Evolutionary conservation across 2,329 filamentous ascomycete genomes (phyloP).

Genomic region (Arthrobotrys iridis): DNA sequence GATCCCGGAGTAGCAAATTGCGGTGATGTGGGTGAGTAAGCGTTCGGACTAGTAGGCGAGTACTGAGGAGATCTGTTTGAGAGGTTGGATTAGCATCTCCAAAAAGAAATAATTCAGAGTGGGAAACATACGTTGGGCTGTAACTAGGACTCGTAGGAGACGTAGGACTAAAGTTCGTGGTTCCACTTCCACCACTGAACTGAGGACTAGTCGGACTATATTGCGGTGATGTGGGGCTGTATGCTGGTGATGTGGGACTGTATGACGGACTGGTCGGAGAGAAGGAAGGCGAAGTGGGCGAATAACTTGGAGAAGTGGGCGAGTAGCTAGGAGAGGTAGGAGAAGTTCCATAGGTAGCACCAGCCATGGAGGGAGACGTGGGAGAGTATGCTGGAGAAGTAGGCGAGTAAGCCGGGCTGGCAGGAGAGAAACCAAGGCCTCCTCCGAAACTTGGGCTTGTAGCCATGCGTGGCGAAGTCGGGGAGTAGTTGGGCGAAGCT

Average conservation of each 20-base stretch:
- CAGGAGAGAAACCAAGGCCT: conserved; percentile 66
- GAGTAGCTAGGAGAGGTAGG: conserved; percentile 78
- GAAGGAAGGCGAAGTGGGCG: conserved; percentile 71
- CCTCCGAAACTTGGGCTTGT: conserved; percentile 69
- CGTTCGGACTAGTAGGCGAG: conserved; percentile 65
- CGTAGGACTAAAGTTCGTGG: conserved; percentile 68
- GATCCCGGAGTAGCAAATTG: conserved; percentile 62
- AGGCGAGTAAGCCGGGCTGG: conserved; percentile 67
- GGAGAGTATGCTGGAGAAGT: conserved; percentile 77
- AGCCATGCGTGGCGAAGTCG: conserved; percentile 75
- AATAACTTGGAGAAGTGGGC: conserved; percentile 74
- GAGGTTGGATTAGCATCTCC: conserved; percentile 63
- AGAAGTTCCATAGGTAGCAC: conserved; percentile 69
- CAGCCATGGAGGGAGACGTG: conserved; percentile 71
- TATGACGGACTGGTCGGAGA: conserved; percentile 63
- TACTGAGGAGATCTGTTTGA: conserved; percentile 71
- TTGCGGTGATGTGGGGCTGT: conserved; percentile 57
- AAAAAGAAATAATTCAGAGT: not conserved
- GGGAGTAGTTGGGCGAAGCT: conserved; percentile 72
- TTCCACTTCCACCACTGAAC: conserved; percentile 59
- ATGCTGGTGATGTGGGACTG: conserved; percentile 58
- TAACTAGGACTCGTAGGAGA: conserved; percentile 77
- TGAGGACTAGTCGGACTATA: conserved; percentile 59
- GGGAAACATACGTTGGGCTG: conserved; percentile 69
- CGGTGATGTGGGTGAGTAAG: conserved; percentile 73